phyloP scores from a whole-genome alignment of 495 filamentous ascomycete species.

The Penicillium pulvis region DNA sequence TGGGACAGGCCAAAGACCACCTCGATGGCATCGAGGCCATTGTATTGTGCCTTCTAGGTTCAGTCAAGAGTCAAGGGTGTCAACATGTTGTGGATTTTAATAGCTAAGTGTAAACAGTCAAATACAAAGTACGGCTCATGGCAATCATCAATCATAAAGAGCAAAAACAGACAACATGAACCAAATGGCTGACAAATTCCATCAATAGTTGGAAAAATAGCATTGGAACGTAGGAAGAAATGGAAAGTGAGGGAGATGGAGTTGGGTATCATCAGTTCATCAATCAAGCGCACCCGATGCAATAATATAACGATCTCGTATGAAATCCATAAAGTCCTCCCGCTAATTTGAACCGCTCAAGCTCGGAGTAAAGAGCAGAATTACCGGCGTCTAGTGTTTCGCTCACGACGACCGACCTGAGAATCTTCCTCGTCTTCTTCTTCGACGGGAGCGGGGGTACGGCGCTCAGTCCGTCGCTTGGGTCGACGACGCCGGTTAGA shows the following conservation, averaged over 20 bases:
- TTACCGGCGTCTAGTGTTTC: conserved; percentile 33
- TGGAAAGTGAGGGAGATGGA: neutral
- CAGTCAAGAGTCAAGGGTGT: neutral
- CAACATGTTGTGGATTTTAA: neutral
- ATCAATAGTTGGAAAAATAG: neutral
- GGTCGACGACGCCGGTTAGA: conserved; percentile 69
- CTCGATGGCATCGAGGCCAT: neutral
- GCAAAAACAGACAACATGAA: neutral
- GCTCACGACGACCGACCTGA: conserved; percentile 34
- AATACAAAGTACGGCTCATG: conserved; percentile 13
- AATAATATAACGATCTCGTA: conserved; percentile 27
- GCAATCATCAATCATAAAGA: conserved; percentile 30
- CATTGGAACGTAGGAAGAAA: neutral
- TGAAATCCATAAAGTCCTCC: conserved; percentile 14
- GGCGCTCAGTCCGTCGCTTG: conserved; percentile 68
- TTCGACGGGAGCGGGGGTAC: conserved; percentile 81
- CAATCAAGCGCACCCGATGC: conserved; percentile 20
- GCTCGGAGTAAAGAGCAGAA: neutral
- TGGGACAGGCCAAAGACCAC: no score
- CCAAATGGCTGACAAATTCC: conserved; percentile 1
- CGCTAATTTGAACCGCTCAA: neutral
- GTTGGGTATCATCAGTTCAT: conserved; percentile 32
- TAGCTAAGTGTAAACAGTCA: neutral
- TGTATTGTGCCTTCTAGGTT: neutral
- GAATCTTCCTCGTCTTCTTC: conserved; percentile 69